Evolutionary conservation across 768 basidiomycete genomes (phyloP).

Genomic region (Tylopilus felleus): DNA sequence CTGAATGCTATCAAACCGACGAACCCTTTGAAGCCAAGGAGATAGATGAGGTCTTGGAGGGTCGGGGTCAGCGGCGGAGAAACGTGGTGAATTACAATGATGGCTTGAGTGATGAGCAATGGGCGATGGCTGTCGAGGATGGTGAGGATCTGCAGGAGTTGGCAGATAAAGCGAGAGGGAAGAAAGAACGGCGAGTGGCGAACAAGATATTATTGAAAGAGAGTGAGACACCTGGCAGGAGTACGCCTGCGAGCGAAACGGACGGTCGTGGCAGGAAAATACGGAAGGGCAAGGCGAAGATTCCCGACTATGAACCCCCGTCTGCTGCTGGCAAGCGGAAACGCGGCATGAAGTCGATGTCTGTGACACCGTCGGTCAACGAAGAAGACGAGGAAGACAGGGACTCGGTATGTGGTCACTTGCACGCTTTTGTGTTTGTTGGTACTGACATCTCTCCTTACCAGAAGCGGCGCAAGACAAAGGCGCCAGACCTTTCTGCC

Average conservation of each 20-base stretch:
- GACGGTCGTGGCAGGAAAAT: conserved; percentile 53
- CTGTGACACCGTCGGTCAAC: conserved; percentile 68
- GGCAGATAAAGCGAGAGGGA: conserved; percentile 59
- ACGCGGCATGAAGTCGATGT: conserved; percentile 66
- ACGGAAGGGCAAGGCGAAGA: conserved; percentile 61
- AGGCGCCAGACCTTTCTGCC: conserved; percentile 53
- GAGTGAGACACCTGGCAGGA: conserved; percentile 56
- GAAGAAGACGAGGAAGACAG: conserved; percentile 81
- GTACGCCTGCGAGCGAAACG: conserved; percentile 62
- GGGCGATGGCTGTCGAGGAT: conserved; percentile 82
- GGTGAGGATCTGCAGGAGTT: conserved; percentile 78
- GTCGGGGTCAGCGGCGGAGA: conserved; percentile 81
- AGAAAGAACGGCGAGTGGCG: conserved; percentile 58
- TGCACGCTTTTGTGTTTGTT: neutral
- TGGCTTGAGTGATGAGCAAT: conserved; percentile 90
- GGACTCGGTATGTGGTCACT: conserved; percentile 48
- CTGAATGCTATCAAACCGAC: conserved; percentile 85
- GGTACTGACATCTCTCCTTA: conserved; percentile 1
- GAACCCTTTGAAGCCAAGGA: conserved; percentile 74
- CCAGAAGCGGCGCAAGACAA: conserved; percentile 86
- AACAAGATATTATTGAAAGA: conserved; percentile 59
- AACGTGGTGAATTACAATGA: conserved; percentile 91
- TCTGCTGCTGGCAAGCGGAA: conserved; percentile 63
- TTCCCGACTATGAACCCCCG: conserved; percentile 47
- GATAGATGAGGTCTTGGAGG: conserved; percentile 52